Evolutionary conservation across 257 asterid species (phyloP), one percentile per base, ranked within the genome.

Genomic region (Nicotiana paniculata): DNA sequence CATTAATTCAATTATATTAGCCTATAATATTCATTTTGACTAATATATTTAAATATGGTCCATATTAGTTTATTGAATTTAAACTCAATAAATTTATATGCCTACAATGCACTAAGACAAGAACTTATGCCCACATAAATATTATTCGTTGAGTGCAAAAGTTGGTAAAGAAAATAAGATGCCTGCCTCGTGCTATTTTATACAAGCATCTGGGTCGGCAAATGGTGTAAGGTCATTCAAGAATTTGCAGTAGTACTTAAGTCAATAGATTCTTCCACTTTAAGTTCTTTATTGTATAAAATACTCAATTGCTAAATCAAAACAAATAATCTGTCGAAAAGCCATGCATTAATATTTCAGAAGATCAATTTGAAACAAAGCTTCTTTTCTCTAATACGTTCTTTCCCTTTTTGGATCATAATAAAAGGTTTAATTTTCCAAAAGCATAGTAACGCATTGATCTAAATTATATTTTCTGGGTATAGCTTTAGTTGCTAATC

Each of bases 121-220:
- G 61, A 48, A 46, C 39, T 24, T 12, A n/a, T 59, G 28, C 65
- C 65, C 28, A 18, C 3, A 18, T 21, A 12, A 21, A 46, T 43
- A 72, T 46, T 72, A 46, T 64, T 80, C 83, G 18, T 9, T 51
- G 76, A 58, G 77, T 30, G 65, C 65, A 37, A 65, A 80, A 80
- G 77, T 80, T 64, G 61, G 59, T 48, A 64, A 80, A 26, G 51
- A 26, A 80, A 43, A 64, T 80, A 62, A 46, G 77, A 63, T 63
- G 76, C 63, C 63, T 24, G 43, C 63, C 10, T 37, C 32, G 55
- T 37, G 55, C 77, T 68, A 69, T 30, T 35, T 16, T 33, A 18
- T 37, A n/a, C 39, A 70, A 2, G 6, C 4, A 54, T 4, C 5
- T 70, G 78, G 55, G 32, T 39, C 33, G 35, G 55, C 12, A 70